Evolutionary conservation across 805 yeast species (phyloP).

Genomic region (Candida railenensis): DNA sequence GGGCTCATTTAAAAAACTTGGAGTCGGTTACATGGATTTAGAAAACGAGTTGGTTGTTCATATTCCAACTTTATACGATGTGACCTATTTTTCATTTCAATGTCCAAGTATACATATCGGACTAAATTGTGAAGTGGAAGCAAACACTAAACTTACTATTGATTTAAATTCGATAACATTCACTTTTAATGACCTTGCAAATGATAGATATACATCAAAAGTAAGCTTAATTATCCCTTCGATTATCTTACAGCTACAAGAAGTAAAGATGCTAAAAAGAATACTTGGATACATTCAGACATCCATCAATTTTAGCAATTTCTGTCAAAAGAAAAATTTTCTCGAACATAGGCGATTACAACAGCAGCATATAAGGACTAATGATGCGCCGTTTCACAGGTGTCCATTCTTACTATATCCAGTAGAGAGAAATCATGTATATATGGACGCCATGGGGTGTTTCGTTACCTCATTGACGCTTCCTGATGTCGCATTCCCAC

Average conservation of each 20-base stretch:
- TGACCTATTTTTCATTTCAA: conserved; percentile 59
- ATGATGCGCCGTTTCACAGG: conserved; percentile 85
- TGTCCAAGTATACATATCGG: conserved; percentile 47
- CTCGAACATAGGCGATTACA: conserved; percentile 51
- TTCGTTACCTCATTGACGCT: conserved; percentile 61
- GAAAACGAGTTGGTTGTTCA: conserved; percentile 72
- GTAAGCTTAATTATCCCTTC: conserved; percentile 49
- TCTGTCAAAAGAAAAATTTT: conserved; percentile 52
- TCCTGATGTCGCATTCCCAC: conserved; percentile 63
- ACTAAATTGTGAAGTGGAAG: conserved; percentile 30
- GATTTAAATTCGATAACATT: conserved; percentile 29
- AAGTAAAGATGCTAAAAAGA: conserved; percentile 10
- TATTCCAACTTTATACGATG: conserved; percentile 61
- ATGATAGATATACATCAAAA: conserved; percentile 58
- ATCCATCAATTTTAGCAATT: conserved; percentile 52
- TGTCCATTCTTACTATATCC: conserved; percentile 66
- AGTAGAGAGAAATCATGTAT: conserved; percentile 45
- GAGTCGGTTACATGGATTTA: conserved; percentile 63
- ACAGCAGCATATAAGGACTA: conserved; percentile 59
- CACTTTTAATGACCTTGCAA: conserved; percentile 68
- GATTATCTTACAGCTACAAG: conserved; percentile 2
- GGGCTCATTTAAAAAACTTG: conserved; percentile 47
- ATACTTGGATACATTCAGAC: conserved; percentile 50
- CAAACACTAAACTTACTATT: conserved; percentile 11
- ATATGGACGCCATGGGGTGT: conserved; percentile 49